Conservation (phyloP, 2,329 filamentous ascomycete species). For the Phoma sp. region DNA sequence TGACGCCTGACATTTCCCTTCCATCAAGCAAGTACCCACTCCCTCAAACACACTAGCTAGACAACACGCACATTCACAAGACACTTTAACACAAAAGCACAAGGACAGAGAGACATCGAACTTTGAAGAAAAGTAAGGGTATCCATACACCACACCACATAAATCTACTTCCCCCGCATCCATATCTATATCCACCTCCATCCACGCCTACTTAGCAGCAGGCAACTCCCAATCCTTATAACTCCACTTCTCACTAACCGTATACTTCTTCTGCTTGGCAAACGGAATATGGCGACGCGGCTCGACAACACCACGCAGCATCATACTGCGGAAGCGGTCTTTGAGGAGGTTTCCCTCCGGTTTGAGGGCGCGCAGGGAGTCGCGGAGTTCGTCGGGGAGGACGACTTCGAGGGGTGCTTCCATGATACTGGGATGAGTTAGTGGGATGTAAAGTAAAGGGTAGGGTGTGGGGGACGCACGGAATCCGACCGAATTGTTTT, state of each 20-base stretch:
- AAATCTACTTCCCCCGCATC: background rate
- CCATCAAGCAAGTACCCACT: too few relatives aligned
- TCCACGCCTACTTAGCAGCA: constrained; percentile 7
- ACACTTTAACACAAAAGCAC: too few relatives aligned
- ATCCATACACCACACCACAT: background rate
- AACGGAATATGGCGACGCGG: constrained; percentile 79
- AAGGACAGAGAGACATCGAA: too few relatives aligned
- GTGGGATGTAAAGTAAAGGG: background rate
- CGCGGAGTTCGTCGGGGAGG: constrained; percentile 59
- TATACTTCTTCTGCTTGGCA: constrained; percentile 80
- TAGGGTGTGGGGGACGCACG: constrained; percentile 37
- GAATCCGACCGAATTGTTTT: constrained; percentile 74
- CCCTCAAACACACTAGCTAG: too few relatives aligned
- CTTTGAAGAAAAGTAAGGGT: too few relatives aligned
- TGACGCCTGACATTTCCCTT: too few relatives aligned
- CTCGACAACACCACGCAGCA: constrained; percentile 90
- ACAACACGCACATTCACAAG: too few relatives aligned
- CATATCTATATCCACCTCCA: background rate
- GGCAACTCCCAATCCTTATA: constrained; percentile 87
- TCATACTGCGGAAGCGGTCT: constrained; percentile 87
- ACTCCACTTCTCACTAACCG: constrained; percentile 93
- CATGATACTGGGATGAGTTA: constrained; percentile 63
- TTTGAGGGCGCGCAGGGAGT: constrained; percentile 65
- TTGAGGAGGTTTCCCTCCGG: constrained; percentile 95
- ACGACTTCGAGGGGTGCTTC: constrained; percentile 66